These are phyloP conservation scores for Podospora australis DNA, from an alignment of 495 filamentous ascomycete genomes.

Conservation along the genomic window DNA sequence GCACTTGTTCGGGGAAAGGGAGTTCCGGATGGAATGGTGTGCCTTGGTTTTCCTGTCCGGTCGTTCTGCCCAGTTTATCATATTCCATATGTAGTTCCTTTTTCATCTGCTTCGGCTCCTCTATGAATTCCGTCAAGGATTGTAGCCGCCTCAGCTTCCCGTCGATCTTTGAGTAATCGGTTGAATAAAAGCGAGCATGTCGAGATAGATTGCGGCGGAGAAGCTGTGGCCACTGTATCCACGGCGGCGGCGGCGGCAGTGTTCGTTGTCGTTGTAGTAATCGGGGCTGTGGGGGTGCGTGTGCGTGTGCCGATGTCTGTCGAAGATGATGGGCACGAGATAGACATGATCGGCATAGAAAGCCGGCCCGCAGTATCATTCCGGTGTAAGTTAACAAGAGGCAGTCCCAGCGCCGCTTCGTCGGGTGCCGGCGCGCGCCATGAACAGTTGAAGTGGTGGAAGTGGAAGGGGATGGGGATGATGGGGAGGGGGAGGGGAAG, in stretches of 20 bases:
- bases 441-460: not conserved
- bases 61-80: too few relatives aligned
- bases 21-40: too few relatives aligned
- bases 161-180: too few relatives aligned
- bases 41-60: too few relatives aligned
- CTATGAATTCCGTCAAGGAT: too few relatives aligned
- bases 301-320: too few relatives aligned
- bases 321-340: not conserved
- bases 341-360: slow-evolving; percentile 15
- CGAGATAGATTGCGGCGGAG: not conserved
- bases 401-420: not conserved
- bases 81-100: too few relatives aligned
- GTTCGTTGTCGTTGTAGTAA: not conserved
- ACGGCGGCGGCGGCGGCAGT: not conserved
- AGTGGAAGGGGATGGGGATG: not conserved
- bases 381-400: not conserved
- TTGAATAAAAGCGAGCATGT: not conserved
- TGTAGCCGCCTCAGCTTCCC: too few relatives aligned
- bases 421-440: slow-evolving; percentile 1
- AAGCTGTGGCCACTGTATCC: not conserved
- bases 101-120: too few relatives aligned
- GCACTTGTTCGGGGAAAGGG: too few relatives aligned
- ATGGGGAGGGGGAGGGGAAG: not conserved
- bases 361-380: slow-evolving; percentile 15
- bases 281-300: slow-evolving; percentile 1